Evolutionary conservation across 257 asterid species (phyloP), one percentile per base, ranked within the genome.

Genomic region (Jacaranda copaia): DNA sequence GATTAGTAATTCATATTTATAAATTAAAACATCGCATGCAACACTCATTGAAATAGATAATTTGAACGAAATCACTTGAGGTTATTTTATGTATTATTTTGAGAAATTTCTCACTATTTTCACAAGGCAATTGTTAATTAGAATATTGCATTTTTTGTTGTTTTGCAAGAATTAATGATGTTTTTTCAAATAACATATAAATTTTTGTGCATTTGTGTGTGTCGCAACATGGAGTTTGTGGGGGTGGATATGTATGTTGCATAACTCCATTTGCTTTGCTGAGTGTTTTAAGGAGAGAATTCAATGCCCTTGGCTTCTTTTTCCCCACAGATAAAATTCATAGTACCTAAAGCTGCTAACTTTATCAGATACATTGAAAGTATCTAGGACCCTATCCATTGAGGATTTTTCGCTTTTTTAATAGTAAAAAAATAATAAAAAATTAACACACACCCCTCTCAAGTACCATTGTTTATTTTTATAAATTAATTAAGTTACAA

Each of bases 221-320:
- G 60, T 65, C 77, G 40, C 45, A 46, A 79, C 5, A 52, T 61
- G 66, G 75, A 66, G 76, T 25, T 67, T 60, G 59, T 77, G 25
- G 83, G 81, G 82, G 80, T 71, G 83, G 81, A 75, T 60, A 74
- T 66, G 80, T 74, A 69, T 63, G 61, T 19, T 62, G 71, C 69
- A 49, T 36, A 73, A 39, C 73, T 11, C 55, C 35, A 64, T 82
- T 75, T 48, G 38, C 48, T 69, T 52, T 58, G 72, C 43, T 71
- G 80, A 70, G 76, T 19, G 58, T 62, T 69, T 73, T 63, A 45
- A 74, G 82, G 71, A 55, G 77, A 73, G 89, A 82, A 88, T 81
- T 89, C 12, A 85, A 88, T 88, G 90, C 86, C 52, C 40, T 71
- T 83, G 59, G 83, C 38, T 78, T 77, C 77, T 68, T 81, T 89